Base-by-base conservation (phyloP, 306 rosid species). In the Rubus idaeus region DNA sequence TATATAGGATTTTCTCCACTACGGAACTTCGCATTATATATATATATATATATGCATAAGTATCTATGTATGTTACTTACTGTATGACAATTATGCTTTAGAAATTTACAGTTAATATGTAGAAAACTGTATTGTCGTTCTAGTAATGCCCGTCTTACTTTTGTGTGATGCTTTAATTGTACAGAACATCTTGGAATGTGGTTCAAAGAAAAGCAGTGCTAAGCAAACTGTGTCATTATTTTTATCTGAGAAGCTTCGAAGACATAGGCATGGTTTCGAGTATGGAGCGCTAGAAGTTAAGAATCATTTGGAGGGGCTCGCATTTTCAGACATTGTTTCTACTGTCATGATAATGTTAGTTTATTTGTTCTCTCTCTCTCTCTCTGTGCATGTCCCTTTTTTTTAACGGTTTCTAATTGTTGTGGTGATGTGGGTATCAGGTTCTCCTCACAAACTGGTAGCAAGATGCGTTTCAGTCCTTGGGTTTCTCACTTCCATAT, bases 401-500 rank as follows among this genome's bases (percentile, higher is more conserved):
- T 60, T 30, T 76, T 41, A 42, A n/a, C 37, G 20, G 42, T 77
- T 66, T 79, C 8, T 62, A 53, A 72, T 56, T 82, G 73, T n/a
- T 62, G 71, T 49, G 44, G 4, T 69, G 30, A 40, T 78, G 58
- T 46, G 74, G 78, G 13, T 60, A 49, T 78, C 60, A 87, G 89
- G 75, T 92, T 75, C 86, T 82, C 91, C 63, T 86, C 90, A 18
- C 86, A 80, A 80, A 81, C 79, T 44, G 50, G 83, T 56, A 70
- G 69, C 80, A 81, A 75, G 45, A 85, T 26, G 53, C 78, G 79
- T 75, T 71, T 79, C 78, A 87, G 96, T 79, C 97, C 98, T 67
- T 96, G 99, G 97, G 89, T 91, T 75, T 88, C 92, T 83, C 98
- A 96, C 83, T 96, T 96, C 84, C 94, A 91, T 79, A 51, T 96